Evolutionary conservation across 1,284 basidiomycete species (phyloP).

Genomic region (Ceratobasidium papillatum): DNA sequence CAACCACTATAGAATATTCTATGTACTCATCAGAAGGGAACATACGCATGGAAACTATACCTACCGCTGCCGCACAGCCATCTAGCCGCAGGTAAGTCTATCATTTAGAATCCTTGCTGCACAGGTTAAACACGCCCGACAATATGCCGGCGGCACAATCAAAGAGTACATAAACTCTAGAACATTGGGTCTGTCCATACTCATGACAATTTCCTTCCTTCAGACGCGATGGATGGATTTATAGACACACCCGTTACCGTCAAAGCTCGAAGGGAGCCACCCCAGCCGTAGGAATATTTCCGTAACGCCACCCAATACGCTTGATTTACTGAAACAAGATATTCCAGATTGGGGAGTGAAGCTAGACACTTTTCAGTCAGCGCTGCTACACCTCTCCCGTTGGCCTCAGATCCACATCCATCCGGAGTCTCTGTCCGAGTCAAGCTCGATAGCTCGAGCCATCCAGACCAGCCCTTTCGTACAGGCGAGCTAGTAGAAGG

Average conservation of each 20-base stretch:
- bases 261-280: not conserved
- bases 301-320: too few species aligned
- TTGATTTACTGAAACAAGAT: too few species aligned
- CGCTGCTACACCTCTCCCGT: conserved; percentile 20
- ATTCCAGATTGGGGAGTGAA: conserved; percentile 8
- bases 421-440: conserved; percentile 20
- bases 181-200: not conserved
- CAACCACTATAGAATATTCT: too few species aligned
- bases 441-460: conserved; percentile 20
- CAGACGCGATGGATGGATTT: not conserved
- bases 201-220: not conserved
- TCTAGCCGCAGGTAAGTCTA: not conserved
- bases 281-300: not conserved
- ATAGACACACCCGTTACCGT: not conserved
- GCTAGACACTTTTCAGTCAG: conserved; percentile 31
- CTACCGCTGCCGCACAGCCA: not conserved
- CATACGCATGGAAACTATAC: not conserved
- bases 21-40: not conserved
- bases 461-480: conserved; percentile 8
- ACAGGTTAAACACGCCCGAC: not conserved
- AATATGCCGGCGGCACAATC: not conserved
- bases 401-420: conserved; percentile 10
- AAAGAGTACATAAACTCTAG: not conserved
- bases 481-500: conserved; percentile 24
- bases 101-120: not conserved